Percentiles rank a stretch among this genome's conserved stretches.
Evolutionary conservation across 2,329 filamentous ascomycete genomes (phyloP).

Genomic region (Colletotrichum sansevieriae): DNA sequence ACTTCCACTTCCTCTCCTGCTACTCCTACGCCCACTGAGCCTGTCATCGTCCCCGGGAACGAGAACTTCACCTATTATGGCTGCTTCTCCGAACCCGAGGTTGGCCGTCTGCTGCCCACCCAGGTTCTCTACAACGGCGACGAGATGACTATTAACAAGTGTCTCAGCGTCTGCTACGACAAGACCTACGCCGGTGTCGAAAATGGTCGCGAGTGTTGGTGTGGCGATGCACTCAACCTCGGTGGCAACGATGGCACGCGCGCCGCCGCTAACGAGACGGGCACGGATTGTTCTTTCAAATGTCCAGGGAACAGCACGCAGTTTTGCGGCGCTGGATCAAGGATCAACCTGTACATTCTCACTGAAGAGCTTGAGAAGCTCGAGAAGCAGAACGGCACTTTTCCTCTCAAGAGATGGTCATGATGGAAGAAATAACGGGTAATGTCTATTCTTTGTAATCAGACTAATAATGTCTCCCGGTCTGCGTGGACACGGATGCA

Average conservation of each 20-base stretch:
- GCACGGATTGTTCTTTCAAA: constrained; percentile 39
- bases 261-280: constrained; percentile 40
- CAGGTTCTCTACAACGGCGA: constrained; percentile 49
- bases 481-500: constrained; percentile 22
- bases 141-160: constrained; percentile 42
- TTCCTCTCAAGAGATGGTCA: constrained; percentile 5
- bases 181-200: constrained; percentile 43
- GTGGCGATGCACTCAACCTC: constrained; percentile 46
- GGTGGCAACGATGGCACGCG: constrained; percentile 30
- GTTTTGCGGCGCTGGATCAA: constrained; percentile 44
- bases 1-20: constrained; percentile 24
- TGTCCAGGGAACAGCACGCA: constrained; percentile 39
- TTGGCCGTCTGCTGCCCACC: constrained; percentile 48
- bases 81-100: constrained; percentile 51
- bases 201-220: constrained; percentile 44
- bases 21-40: constrained; percentile 44
- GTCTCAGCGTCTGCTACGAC: constrained; percentile 41
- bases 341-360: constrained; percentile 51
- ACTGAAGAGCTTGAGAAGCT: constrained; percentile 17
- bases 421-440: background rate
- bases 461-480: background rate
- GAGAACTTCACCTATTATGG: constrained; percentile 54
- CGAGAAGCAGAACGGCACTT: constrained; percentile 13
- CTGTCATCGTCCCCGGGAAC: constrained; percentile 50
- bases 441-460: constrained; percentile 14